These are phyloP conservation scores for Neurospora sp. DNA, from an alignment of 2,329 filamentous ascomycete species.

Conservation along the genomic window DNA sequence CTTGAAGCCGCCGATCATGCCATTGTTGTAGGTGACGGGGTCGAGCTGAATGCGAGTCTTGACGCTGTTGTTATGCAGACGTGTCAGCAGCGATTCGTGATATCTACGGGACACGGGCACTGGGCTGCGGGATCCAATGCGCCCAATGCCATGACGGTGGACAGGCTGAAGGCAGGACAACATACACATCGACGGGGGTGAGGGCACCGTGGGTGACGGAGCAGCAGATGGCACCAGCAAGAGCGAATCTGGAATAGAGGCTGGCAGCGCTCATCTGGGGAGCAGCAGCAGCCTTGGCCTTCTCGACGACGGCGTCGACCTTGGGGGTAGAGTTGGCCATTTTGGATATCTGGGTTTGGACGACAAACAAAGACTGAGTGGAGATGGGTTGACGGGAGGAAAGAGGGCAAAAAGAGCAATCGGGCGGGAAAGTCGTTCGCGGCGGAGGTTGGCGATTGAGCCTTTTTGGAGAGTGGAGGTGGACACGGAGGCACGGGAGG, in stretches of 20 bases:
- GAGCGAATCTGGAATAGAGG: conserved; percentile 93
- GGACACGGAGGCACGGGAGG: conserved; percentile 7
- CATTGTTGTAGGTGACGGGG: conserved; percentile 69
- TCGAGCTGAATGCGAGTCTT: conserved; percentile 84
- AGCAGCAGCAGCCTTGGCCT: conserved; percentile 29
- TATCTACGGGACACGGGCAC: neutral
- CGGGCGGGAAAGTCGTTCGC: conserved; percentile 9
- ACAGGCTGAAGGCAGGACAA: conserved; percentile 1
- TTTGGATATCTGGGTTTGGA: conserved; percentile 21
- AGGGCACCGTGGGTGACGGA: conserved; percentile 94
- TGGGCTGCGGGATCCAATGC: neutral
- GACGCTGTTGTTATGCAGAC: conserved; percentile 43
- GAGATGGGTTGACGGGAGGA: conserved; percentile 12
- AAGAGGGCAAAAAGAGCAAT: conserved; percentile 12
- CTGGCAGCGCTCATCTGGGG: conserved; percentile 38
- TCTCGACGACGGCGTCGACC: conserved; percentile 35
- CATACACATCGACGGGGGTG: conserved; percentile 94
- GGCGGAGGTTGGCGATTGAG: conserved; percentile 10
- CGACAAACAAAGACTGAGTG: conserved; percentile 20
- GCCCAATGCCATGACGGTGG: neutral
- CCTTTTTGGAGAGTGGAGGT: conserved; percentile 15
- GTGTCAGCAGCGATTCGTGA: conserved; percentile 2
- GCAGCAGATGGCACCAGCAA: conserved; percentile 96
- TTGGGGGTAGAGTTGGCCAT: conserved; percentile 35
- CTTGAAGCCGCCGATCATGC: conserved; percentile 67